phyloP scores from a whole-genome alignment of 306 rosid genomes.

The Nissolia schottii region DNA sequence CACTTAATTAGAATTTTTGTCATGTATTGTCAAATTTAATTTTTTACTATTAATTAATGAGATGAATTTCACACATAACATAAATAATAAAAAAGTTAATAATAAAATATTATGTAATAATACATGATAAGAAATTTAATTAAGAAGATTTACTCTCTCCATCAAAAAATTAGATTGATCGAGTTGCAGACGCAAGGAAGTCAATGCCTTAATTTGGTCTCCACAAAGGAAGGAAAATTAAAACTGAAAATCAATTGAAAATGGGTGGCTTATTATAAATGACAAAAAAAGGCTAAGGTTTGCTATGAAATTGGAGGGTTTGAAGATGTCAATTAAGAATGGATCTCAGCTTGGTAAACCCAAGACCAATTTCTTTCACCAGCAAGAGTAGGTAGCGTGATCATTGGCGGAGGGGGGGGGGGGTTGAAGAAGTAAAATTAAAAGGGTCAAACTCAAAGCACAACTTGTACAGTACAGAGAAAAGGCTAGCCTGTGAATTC shows the following conservation, averaged over 20 bases:
- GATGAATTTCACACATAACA: no score
- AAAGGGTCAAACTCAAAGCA: conserved; percentile 15
- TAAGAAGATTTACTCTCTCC: no score
- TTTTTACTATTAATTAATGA: no score
- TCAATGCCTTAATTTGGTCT: conserved; percentile 22
- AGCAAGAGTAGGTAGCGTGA: background rate
- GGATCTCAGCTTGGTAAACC: background rate
- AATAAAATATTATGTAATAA: no score
- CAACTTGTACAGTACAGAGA: background rate
- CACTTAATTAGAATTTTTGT: no score
- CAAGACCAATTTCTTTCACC: conserved; percentile 10
- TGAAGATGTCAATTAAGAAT: conserved; percentile 33
- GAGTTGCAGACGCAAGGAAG: background rate
- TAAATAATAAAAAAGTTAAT: no score
- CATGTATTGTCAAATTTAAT: no score
- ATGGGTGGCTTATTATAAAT: conserved; percentile 1
- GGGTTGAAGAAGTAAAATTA: no score
- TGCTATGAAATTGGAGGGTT: conserved; percentile 1
- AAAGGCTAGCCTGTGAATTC: background rate
- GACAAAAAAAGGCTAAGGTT: background rate
- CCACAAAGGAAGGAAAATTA: background rate
- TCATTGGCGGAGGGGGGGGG: no score
- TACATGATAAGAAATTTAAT: no score
- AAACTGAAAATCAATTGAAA: background rate
- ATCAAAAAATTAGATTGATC: no score